Evolutionary conservation across 2,329 filamentous ascomycete genomes (phyloP).

Genomic region (Microthyrium microscopicum): DNA sequence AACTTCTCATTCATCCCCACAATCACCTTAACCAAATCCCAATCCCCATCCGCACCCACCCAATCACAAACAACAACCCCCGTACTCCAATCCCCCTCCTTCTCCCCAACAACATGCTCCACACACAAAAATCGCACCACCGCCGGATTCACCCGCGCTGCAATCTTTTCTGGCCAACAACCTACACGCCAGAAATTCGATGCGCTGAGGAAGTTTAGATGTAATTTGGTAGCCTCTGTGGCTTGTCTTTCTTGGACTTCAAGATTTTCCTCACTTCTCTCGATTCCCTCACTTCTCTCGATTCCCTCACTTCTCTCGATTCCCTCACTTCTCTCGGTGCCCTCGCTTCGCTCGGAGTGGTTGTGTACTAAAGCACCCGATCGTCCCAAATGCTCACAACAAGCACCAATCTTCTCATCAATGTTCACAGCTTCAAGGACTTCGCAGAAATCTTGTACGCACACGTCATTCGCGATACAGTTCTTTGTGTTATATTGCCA

Average conservation of each 20-base stretch:
- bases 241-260: slow-evolving; percentile 3
- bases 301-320: too few species aligned
- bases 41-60: slow-evolving; percentile 75
- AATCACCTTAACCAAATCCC: slow-evolving; percentile 76
- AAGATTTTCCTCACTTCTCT: too few species aligned
- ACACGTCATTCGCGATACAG: slow-evolving; percentile 54
- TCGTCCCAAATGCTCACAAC: slow-evolving; percentile 59
- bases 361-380: slow-evolving; percentile 27
- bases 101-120: slow-evolving; percentile 31
- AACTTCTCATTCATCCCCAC: slow-evolving; percentile 75
- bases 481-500: slow-evolving; percentile 88
- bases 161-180: slow-evolving; percentile 90
- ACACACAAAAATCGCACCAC: slow-evolving; percentile 42
- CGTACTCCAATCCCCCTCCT: slow-evolving; percentile 55
- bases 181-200: slow-evolving; percentile 87
- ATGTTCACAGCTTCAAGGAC: slow-evolving; percentile 61
- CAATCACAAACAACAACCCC: slow-evolving; percentile 88
- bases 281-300: too few species aligned
- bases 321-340: too few species aligned
- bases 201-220: slow-evolving; percentile 77
- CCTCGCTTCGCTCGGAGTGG: slow-evolving; percentile 20
- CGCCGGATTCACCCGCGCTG: slow-evolving; percentile 70
- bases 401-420: slow-evolving; percentile 60
- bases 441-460: slow-evolving; percentile 91
- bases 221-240: slow-evolving; percentile 44